Percentiles rank a stretch among this genome's conserved stretches.
Conservation (phyloP, 345 rosid genomes). For the Citrus maxima region DNA sequence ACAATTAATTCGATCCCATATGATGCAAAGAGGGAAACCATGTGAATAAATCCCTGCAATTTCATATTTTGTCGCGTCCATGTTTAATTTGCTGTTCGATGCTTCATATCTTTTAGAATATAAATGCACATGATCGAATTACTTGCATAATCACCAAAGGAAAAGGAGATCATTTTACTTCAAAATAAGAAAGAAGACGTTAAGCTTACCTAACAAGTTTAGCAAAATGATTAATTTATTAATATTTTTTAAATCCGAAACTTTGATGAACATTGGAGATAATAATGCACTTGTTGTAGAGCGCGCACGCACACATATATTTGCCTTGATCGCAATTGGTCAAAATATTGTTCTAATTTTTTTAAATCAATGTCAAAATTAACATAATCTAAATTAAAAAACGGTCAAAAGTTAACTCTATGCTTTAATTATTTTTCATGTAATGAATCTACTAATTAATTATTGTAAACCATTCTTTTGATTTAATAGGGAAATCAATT, state of each 20-base stretch:
- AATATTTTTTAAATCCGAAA: not conserved
- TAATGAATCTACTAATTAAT: not conserved
- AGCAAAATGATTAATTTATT: no score
- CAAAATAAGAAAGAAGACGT: no score
- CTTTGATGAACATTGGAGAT: not conserved
- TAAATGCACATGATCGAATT: not conserved
- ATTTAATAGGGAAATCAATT: not conserved
- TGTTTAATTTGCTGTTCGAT: not conserved
- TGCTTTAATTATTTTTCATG: no score
- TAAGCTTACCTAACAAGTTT: no score
- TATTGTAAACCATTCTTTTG: not conserved
- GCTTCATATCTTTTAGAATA: not conserved
- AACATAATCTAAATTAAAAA: not conserved
- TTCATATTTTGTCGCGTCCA: no score
- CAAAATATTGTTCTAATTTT: no score
- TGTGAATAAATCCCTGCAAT: no score
- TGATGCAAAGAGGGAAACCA: not conserved
- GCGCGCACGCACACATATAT: no score
- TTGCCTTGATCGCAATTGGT: not conserved
- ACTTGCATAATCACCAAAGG: not conserved
- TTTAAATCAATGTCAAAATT: not conserved
- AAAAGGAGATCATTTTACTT: not conserved
- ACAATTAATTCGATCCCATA: not conserved
- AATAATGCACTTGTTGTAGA: not conserved
- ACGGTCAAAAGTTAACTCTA: no score